Percentiles rank a stretch among this genome's conserved stretches.
Conservation (phyloP, 371 early-diverging fungal species). For the Apophysomyces ossiformis region DNA sequence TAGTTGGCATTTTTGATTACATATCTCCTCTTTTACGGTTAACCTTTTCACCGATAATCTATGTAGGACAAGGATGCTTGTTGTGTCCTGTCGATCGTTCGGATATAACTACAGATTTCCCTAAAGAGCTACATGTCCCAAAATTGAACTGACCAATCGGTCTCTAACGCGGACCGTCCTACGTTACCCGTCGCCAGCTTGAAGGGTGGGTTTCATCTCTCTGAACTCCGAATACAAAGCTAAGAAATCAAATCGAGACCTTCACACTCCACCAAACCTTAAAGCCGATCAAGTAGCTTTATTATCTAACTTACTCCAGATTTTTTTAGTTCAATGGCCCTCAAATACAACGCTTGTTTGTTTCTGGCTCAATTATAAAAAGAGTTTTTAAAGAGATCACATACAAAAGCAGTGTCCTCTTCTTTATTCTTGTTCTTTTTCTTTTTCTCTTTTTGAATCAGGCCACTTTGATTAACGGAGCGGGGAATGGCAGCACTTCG, state of each 20-base stretch:
- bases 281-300: too few species aligned
- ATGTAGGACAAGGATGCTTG: background rate
- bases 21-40: too few species aligned
- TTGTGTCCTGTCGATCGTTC: background rate
- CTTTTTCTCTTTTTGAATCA: background rate
- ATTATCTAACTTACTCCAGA: too few species aligned
- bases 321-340: too few species aligned
- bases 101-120: background rate
- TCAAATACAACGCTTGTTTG: too few species aligned
- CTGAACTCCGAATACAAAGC: background rate
- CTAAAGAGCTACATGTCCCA: background rate
- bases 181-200: constrained; percentile 11
- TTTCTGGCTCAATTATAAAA: too few species aligned
- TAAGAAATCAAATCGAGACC: background rate
- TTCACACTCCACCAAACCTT: too few species aligned
- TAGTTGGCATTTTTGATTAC: too few species aligned
- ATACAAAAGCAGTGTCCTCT: too few species aligned
- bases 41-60: too few species aligned
- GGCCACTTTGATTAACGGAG: constrained; percentile 5
- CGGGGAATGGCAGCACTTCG: constrained; percentile 12
- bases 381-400: too few species aligned
- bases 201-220: constrained; percentile 6
- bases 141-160: constrained; percentile 2
- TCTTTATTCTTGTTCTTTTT: background rate
- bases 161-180: background rate